phyloP scores from a whole-genome alignment of 495 filamentous ascomycete species.

The Talaromyces nanjingensis region DNA sequence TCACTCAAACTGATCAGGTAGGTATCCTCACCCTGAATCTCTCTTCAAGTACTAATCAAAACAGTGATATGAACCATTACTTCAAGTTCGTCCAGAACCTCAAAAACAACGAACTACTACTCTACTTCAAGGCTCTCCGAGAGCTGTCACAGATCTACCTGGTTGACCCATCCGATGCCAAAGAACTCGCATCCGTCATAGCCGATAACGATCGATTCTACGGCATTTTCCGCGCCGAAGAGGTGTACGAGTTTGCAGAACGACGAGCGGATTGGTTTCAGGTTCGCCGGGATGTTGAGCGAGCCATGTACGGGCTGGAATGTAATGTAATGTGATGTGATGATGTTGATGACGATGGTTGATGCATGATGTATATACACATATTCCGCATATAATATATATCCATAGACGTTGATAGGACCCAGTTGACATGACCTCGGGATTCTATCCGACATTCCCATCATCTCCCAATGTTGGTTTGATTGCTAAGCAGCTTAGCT shows the following conservation, averaged over 20 bases:
- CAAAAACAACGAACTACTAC: conserved; percentile 71
- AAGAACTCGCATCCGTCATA: conserved; percentile 91
- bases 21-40: conserved; percentile 2
- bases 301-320: conserved; percentile 95
- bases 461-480: background rate
- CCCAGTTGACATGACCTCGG: background rate
- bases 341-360: background rate
- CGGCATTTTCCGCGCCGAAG: conserved; percentile 89
- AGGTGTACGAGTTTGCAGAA: conserved; percentile 96
- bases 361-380: background rate
- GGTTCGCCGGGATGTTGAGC: conserved; percentile 81
- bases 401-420: background rate
- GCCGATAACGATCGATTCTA: conserved; percentile 85
- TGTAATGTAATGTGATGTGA: conserved; percentile 77
- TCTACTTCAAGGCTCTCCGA: conserved; percentile 86
- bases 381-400: background rate
- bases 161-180: conserved; percentile 79
- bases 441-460: background rate
- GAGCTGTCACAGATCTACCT: conserved; percentile 95
- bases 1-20: conserved; percentile 86
- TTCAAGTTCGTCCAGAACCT: conserved; percentile 75
- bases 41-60: background rate
- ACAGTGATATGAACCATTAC: conserved; percentile 89
- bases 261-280: conserved; percentile 89
- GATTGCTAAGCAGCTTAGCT: background rate